Percentiles rank a stretch among this genome's conserved stretches.
These are phyloP conservation scores for Fusarium lyarnte DNA, from an alignment of 2,329 filamentous ascomycete genomes.

Conservation along the genomic window DNA sequence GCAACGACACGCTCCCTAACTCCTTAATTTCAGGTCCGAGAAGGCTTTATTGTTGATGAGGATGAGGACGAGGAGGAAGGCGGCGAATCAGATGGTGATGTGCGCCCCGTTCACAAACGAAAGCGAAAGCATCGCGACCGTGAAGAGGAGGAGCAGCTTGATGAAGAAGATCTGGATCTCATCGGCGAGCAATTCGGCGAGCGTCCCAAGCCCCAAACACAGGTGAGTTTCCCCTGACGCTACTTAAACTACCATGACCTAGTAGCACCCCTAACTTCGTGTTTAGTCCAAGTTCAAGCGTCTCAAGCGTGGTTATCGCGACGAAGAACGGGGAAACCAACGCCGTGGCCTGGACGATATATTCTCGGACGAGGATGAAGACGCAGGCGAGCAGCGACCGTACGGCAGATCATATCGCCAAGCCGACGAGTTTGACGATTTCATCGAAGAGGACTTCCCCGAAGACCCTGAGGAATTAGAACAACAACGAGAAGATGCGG, in stretches of 20 bases:
- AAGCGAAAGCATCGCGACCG: constrained; percentile 82
- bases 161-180: constrained; percentile 95
- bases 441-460: constrained; percentile 96
- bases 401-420: constrained; percentile 67
- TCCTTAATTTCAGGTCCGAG: constrained; percentile 71
- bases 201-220: constrained; percentile 68
- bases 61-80: constrained; percentile 82
- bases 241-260: background rate
- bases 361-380: constrained; percentile 94
- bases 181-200: constrained; percentile 84
- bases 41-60: constrained; percentile 96
- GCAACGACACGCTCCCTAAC: constrained; percentile 3
- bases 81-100: constrained; percentile 64
- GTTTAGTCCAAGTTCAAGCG: constrained; percentile 90
- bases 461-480: constrained; percentile 84
- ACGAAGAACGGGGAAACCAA: constrained; percentile 70
- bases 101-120: constrained; percentile 68
- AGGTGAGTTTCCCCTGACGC: constrained; percentile 66
- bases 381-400: constrained; percentile 64
- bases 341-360: constrained; percentile 87
- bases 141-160: constrained; percentile 86
- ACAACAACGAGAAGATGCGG: constrained; percentile 82
- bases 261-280: background rate
- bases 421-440: constrained; percentile 88
- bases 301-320: constrained; percentile 88